Percentiles rank a stretch among this genome's conserved stretches.
phyloP scores from a whole-genome alignment of 148 eudicot species.

The Fagopyrum homotropicum region DNA sequence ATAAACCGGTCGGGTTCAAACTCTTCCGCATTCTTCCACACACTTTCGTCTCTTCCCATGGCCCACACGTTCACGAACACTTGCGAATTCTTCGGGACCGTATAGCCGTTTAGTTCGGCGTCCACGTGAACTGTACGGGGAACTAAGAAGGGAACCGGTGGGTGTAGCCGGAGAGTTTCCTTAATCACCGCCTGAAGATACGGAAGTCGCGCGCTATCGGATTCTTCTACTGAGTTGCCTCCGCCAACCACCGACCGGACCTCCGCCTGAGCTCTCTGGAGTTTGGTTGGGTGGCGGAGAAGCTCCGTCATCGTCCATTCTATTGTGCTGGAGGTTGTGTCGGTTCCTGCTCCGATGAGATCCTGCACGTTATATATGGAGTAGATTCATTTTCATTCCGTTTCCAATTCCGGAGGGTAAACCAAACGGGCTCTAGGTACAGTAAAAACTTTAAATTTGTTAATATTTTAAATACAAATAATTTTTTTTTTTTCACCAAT shows the following conservation, averaged over 20 bases:
- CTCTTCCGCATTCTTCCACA: conserved; percentile 30
- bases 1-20: conserved; percentile 48
- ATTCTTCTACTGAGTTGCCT: conserved; percentile 8
- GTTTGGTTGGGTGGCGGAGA: conserved; percentile 4
- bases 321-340: conserved; percentile 13
- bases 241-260: conserved; percentile 7
- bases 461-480: too few relatives aligned
- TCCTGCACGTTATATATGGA: not conserved
- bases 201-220: conserved; percentile 36
- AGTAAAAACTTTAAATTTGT: too few relatives aligned
- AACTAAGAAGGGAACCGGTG: conserved; percentile 39
- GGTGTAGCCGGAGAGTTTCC: conserved; percentile 49
- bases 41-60: conserved; percentile 39
- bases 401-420: too few relatives aligned
- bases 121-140: conserved; percentile 43
- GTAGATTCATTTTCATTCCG: too few relatives aligned
- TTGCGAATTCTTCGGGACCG: conserved; percentile 39
- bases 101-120: conserved; percentile 26
- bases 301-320: conserved; percentile 21
- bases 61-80: conserved; percentile 51
- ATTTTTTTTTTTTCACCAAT: too few relatives aligned
- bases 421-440: too few relatives aligned
- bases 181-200: conserved; percentile 46
- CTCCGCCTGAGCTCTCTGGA: conserved; percentile 14
- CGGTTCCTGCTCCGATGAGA: conserved; percentile 16